Base-by-base conservation (phyloP, 2,329 filamentous ascomycete genomes). In the Gremmenia infestans region DNA sequence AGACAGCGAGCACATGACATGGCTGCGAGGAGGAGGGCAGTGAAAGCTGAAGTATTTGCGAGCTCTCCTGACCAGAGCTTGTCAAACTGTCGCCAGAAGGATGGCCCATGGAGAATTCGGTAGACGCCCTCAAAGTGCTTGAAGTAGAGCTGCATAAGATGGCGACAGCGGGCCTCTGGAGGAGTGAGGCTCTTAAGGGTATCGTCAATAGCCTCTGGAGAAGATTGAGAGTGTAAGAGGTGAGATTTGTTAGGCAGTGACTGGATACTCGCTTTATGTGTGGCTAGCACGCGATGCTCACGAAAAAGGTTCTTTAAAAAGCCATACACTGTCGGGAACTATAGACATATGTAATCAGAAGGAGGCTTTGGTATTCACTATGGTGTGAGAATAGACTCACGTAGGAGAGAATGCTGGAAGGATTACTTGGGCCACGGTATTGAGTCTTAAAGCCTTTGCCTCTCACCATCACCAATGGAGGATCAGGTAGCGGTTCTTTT, bases 41-140 rank as follows among this genome's bases (percentile, higher is more conserved):
- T 49, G 23, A 65, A 62, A 14, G 55, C 60, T 4, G 59, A 58
- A 17, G 19, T 6, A 14, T 45, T 22, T 52, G 53, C 28, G 56
- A 59, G 8, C 50, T 48, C 14, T 46, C 37, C 15, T 45, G 55
- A 28, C 53, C 57, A 61, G 14, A 64, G 55, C 19, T 54, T 28
- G 19, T 55, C 52, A 49, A 67, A 68, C 23, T 66, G 60, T 32
- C 59, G 48, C 46, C 50, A 50, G 50, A 68, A 67, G 36, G 55
- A 63, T 1, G 60, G 64, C 4, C 53, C 53, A 42, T 68, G 66
- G 9, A 68, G 36, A 11, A 68, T 60, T 1, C 60, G 59, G 37
- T 45, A 45, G 19, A 45, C 42, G 1, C 42, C 42, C 42, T 45
- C 42, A 23, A 45, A 45, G 19, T 45, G 42, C 42, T 45, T 45